Evolutionary conservation across 192 early-diverging fungal genomes (phyloP), one percentile per base, ranked within the genome.

Genomic region (Backusella tarrabulga): DNA sequence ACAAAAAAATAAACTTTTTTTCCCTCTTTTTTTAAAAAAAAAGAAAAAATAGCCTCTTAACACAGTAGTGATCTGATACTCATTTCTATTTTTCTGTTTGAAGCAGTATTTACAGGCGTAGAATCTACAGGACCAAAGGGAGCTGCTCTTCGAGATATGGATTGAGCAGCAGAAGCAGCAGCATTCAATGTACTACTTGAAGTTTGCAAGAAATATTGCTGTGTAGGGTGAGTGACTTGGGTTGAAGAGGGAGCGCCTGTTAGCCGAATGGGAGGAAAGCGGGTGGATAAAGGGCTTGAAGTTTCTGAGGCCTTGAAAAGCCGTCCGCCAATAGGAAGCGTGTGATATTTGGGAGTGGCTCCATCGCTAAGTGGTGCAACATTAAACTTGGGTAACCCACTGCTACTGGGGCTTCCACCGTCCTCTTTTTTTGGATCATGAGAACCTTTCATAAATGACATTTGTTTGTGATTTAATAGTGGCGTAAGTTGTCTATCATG

Each of bases 161-260:
- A 56, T 21, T 76, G 70, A 38, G 78, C 69, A 19, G 44, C 75
- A 35, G 74, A 74, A 7, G 82, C 78, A n/a, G 78, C 75, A 11
- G 77, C 75, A 71, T 83, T 83, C 17, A 83, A 75, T 0, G 82
- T 77, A 46, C 77, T 76, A 41, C 74, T 76, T 6, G 78, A 77
- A 3, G 82, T 80, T 38, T 83, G 82, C 29, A 77, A 40, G 46
- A 79, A 83, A 46, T 83, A 83, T 36, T 79, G 78, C 12, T 75
- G 75, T 29, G 82, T 76, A 12, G 81, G 81, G 68, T 83, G 78
- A 8, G 77, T 79, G 40, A 73, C 60, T 40, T 23, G 66, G 7
- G 71, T 50, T 0, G 50, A 38, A 38, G 46, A 7, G 23, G 46
- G 40, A 34, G n/a, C 54, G 8, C 71, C 38, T 56, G 41, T 63